Conservation (phyloP, 805 yeast genomes). For the Teunomyces cretensis region DNA sequence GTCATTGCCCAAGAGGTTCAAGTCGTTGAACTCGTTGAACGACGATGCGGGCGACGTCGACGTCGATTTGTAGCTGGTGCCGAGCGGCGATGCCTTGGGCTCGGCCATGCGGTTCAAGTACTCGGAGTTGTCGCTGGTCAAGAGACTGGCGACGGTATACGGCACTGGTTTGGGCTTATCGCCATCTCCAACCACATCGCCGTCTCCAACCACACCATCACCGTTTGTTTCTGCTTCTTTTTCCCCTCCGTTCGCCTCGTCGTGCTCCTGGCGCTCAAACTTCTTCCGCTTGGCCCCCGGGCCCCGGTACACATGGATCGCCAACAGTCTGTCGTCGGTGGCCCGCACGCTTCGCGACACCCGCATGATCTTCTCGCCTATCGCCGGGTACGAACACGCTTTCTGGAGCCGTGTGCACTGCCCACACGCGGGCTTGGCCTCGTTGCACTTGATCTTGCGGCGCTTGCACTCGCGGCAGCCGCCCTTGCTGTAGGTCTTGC, state of each 20-base stretch:
- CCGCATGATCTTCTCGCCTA: slow-evolving; percentile 34
- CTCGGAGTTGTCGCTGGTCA: slow-evolving; percentile 1
- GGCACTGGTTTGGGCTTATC: neutral
- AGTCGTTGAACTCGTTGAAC: slow-evolving; percentile 23
- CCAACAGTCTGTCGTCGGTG: slow-evolving; percentile 1
- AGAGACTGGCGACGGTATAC: neutral
- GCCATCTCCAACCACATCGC: too few relatives aligned
- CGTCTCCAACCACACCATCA: too few relatives aligned
- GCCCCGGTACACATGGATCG: slow-evolving; percentile 7
- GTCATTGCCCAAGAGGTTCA: slow-evolving; percentile 35
- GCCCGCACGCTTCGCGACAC: slow-evolving; percentile 17
- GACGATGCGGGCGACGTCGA: neutral
- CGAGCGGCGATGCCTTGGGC: neutral
- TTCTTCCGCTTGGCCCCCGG: neutral
- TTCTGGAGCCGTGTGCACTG: slow-evolving; percentile 31
- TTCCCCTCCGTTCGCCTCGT: too few relatives aligned
- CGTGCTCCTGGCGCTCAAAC: neutral
- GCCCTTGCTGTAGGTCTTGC: slow-evolving; percentile 27
- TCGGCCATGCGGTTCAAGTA: neutral
- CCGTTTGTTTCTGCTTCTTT: too few relatives aligned
- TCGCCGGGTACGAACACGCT: slow-evolving; percentile 31
- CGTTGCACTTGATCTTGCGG: slow-evolving; percentile 41
- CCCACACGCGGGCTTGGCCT: slow-evolving; percentile 28
- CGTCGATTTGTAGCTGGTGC: neutral
- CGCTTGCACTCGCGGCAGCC: slow-evolving; percentile 44